Conservation (phyloP, 768 basidiomycete species). For the Lentinus brumalis region DNA sequence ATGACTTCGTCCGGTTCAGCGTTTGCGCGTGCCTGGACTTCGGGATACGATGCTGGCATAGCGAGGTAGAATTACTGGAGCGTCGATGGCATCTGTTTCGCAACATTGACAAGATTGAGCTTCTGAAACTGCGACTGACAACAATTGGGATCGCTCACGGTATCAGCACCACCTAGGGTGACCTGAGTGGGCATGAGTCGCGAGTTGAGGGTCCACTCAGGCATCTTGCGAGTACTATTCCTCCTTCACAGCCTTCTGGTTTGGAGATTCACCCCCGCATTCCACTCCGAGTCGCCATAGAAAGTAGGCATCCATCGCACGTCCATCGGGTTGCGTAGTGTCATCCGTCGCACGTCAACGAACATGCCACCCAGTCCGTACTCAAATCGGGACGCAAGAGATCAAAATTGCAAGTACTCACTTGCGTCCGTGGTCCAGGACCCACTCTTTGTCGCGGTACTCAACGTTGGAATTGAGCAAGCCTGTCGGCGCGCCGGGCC, state of each 20-base stretch:
- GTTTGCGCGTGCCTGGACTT: conserved; percentile 28
- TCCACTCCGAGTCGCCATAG: conserved; percentile 4
- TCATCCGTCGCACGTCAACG: too few species aligned
- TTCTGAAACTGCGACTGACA: background rate
- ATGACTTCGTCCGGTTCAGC: conserved; percentile 30
- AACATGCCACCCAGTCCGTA: too few species aligned
- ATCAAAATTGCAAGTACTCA: too few species aligned
- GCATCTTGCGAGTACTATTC: background rate
- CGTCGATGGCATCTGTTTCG: conserved; percentile 23
- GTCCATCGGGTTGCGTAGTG: too few species aligned
- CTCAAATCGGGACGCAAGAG: too few species aligned
- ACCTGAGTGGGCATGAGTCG: too few species aligned
- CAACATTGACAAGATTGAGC: too few species aligned
- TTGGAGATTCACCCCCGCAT: background rate
- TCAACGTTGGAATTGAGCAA: too few species aligned
- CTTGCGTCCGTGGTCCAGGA: too few species aligned
- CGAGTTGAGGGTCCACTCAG: background rate
- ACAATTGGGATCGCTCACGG: background rate
- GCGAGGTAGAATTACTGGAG: conserved; percentile 27
- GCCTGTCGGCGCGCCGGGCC: too few species aligned
- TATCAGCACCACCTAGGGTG: conserved; percentile 6
- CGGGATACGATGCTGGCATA: conserved; percentile 29
- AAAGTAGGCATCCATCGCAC: background rate
- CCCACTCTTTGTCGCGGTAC: too few species aligned
- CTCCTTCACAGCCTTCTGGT: background rate